These are phyloP conservation scores for Acer negundo DNA, from an alignment of 345 rosid species.

Conservation along the genomic window DNA sequence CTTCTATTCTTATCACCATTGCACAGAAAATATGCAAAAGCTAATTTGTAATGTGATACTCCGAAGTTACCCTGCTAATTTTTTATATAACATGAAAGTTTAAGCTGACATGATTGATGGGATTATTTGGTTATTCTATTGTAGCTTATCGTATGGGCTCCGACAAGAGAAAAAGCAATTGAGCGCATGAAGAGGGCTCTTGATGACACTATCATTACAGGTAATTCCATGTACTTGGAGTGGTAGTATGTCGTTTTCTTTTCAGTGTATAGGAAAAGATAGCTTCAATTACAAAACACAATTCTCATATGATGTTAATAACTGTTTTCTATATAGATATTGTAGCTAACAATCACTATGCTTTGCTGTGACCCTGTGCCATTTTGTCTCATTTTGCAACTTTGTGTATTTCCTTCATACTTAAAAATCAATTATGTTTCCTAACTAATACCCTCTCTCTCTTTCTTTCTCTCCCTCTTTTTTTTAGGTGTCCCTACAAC, in stretches of 20 bases:
- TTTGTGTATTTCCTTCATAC: neutral
- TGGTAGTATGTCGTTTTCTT: neutral
- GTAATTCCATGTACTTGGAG: slow-evolving; percentile 30
- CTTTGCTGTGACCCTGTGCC: neutral
- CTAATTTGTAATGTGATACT: neutral
- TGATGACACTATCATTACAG: slow-evolving; percentile 86
- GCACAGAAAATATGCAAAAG: neutral
- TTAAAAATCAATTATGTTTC: neutral
- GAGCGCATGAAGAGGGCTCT: slow-evolving; percentile 99
- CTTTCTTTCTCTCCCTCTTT: slow-evolving; percentile 17
- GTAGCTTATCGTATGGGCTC: slow-evolving; percentile 98
- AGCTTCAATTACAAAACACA: neutral
- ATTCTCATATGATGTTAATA: neutral
- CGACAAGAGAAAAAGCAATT: slow-evolving; percentile 96
- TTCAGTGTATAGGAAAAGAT: neutral
- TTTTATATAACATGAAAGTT: neutral
- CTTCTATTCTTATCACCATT: neutral
- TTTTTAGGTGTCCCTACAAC: slow-evolving; percentile 96
- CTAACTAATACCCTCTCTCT: slow-evolving; percentile 9
- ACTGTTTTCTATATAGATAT: neutral
- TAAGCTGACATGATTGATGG: slow-evolving; percentile 17
- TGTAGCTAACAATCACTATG: neutral
- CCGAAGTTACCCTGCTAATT: slow-evolving; percentile 1
- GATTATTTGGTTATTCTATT: slow-evolving; percentile 21
- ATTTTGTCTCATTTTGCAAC: neutral